Percentiles rank a stretch among this genome's conserved stretches.
Conservation (phyloP, 768 basidiomycete species). For the Boletus sensibilis region DNA sequence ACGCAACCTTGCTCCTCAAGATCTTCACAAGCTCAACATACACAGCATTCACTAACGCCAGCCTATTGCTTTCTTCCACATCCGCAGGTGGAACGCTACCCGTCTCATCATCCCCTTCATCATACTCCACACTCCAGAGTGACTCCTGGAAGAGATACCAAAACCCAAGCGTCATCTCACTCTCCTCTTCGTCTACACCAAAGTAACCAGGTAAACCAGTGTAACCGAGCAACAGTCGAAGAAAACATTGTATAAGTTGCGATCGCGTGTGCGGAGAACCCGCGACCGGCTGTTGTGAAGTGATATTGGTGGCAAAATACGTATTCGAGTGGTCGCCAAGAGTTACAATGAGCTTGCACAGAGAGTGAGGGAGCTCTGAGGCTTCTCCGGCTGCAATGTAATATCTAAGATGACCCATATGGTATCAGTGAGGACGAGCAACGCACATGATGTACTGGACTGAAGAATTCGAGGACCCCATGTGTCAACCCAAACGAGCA, state of each 20-base stretch:
- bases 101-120: conserved; percentile 34
- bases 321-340: conserved; percentile 83
- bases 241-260: conserved; percentile 64
- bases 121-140: conserved; percentile 67
- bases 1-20: conserved; percentile 70
- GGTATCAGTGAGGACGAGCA: not conserved
- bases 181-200: conserved; percentile 83
- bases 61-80: conserved; percentile 40
- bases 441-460: conserved; percentile 37
- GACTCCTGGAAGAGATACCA: conserved; percentile 93
- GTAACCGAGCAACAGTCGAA: conserved; percentile 69
- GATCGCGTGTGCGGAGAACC: conserved; percentile 41
- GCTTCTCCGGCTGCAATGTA: conserved; percentile 28
- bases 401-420: not conserved
- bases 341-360: conserved; percentile 79
- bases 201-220: conserved; percentile 76
- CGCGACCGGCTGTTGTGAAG: conserved; percentile 41
- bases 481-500: conserved; percentile 73
- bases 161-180: conserved; percentile 82
- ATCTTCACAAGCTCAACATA: conserved; percentile 76
- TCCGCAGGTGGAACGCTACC: conserved; percentile 17
- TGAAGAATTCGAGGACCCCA: conserved; percentile 50
- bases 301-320: conserved; percentile 71
- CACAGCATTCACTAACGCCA: conserved; percentile 64
- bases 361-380: conserved; percentile 60